These are phyloP conservation scores for Gaillardinia entomophila DNA, from an alignment of 805 yeast species.

Conservation along the genomic window DNA sequence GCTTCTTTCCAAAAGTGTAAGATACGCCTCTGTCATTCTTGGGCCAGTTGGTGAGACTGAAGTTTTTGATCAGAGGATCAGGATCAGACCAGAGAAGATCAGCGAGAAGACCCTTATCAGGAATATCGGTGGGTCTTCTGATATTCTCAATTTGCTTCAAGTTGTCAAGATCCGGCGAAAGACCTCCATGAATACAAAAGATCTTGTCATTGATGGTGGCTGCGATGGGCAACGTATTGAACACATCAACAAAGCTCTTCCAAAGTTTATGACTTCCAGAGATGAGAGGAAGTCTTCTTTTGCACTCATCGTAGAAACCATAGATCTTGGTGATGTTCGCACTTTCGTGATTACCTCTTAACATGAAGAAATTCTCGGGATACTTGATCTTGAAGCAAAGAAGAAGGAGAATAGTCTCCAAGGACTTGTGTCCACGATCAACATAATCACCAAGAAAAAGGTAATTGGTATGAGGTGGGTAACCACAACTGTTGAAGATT, in stretches of 20 bases:
- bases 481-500: constrained; percentile 54
- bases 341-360: constrained; percentile 55
- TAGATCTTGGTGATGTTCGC: constrained; percentile 56
- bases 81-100: constrained; percentile 86
- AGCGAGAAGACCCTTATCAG: constrained; percentile 71
- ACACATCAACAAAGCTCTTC: constrained; percentile 50
- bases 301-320: constrained; percentile 59
- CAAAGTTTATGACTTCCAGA: constrained; percentile 32
- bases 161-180: constrained; percentile 64
- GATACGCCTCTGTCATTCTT: constrained; percentile 82
- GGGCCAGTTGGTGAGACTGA: constrained; percentile 53
- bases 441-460: constrained; percentile 56
- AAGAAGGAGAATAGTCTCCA: constrained; percentile 48
- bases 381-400: constrained; percentile 51
- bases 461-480: constrained; percentile 53
- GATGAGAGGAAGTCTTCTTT: constrained; percentile 37
- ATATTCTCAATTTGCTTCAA: constrained; percentile 66
- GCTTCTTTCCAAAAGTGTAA: constrained; percentile 67
- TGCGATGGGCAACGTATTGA: constrained; percentile 56
- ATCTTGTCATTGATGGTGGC: constrained; percentile 55
- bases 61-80: constrained; percentile 28
- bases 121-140: constrained; percentile 78
- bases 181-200: constrained; percentile 64
- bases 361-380: constrained; percentile 57
- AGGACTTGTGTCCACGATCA: constrained; percentile 53